phyloP scores from a whole-genome alignment of 1,284 basidiomycete species.

The Trichosporon sp. region DNA sequence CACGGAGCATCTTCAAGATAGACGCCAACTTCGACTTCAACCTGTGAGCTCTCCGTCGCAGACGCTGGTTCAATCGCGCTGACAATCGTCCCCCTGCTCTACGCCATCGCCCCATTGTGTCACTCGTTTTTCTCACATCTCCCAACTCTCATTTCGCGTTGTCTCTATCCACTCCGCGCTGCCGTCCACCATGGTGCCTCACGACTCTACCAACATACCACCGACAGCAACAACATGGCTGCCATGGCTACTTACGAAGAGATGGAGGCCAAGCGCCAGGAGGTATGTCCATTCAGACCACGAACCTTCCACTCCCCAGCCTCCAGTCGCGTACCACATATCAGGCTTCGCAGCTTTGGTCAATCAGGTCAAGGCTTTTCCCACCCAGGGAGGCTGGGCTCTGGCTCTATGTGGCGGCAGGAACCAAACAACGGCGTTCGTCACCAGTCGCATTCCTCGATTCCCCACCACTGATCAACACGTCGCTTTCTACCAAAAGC shows the following conservation, averaged over 20 bases:
- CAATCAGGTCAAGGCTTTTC: conserved; percentile 15
- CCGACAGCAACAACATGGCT: conserved; percentile 14
- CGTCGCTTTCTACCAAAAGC: background rate
- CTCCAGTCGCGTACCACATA: background rate
- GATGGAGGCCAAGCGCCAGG: conserved; percentile 54
- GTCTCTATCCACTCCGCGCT: background rate
- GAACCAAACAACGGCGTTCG: conserved; percentile 18
- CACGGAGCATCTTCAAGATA: conserved; percentile 25
- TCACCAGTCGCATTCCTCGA: background rate
- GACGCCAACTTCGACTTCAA: conserved; percentile 24
- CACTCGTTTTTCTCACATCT: background rate
- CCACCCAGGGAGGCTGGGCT: background rate
- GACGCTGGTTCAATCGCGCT: background rate
- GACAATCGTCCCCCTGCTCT: background rate
- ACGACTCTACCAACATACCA: background rate
- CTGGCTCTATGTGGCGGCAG: background rate
- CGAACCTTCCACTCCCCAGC: no score
- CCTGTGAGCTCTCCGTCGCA: conserved; percentile 25
- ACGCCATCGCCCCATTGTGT: background rate
- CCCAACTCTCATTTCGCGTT: background rate
- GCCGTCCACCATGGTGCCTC: conserved; percentile 22
- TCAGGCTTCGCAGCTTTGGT: background rate
- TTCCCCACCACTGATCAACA: background rate
- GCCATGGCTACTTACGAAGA: conserved; percentile 40
- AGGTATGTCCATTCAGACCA: conserved; percentile 42